These are phyloP conservation scores for Pseudoperonospora humuli DNA, from an alignment of 352 stramenopile species.

Conservation along the genomic window DNA sequence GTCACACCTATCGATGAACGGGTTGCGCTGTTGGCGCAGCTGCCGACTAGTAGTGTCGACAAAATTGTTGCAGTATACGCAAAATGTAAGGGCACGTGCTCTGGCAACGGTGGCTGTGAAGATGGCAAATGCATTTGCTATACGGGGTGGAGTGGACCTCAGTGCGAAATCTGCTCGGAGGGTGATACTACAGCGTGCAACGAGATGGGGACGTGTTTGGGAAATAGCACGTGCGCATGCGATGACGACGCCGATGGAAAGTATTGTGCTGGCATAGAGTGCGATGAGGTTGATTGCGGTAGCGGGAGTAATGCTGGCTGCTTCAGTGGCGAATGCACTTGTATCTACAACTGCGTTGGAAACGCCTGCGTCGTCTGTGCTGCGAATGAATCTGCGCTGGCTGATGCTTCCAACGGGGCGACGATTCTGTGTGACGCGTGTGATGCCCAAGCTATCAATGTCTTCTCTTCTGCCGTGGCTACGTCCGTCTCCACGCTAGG, in stretches of 20 bases:
- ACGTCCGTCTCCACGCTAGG: background rate
- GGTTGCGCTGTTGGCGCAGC: constrained; percentile 32
- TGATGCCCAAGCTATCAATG: background rate
- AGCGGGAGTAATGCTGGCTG: constrained; percentile 42
- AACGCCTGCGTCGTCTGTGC: constrained; percentile 37
- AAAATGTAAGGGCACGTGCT: constrained; percentile 31
- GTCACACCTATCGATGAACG: constrained; percentile 49
- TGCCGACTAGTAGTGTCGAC: constrained; percentile 35
- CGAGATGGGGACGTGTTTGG: constrained; percentile 38
- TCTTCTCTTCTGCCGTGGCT: background rate
- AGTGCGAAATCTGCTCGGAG: constrained; percentile 53
- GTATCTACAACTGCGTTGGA: constrained; percentile 45
- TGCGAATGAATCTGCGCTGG: constrained; percentile 27
- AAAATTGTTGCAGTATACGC: constrained; percentile 34
- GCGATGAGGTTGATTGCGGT: constrained; percentile 44
- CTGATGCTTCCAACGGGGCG: constrained; percentile 18
- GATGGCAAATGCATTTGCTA: constrained; percentile 46
- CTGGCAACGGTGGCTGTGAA: constrained; percentile 42
- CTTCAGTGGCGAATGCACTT: constrained; percentile 44
- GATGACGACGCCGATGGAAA: constrained; percentile 37
- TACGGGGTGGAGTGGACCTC: constrained; percentile 48
- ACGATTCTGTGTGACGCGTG: constrained; percentile 38
- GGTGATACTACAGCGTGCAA: constrained; percentile 48
- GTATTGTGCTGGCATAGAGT: constrained; percentile 45
- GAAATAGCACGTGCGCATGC: constrained; percentile 54